Conservation (phyloP, 1,284 basidiomycete genomes). For the Takashimella tepidaria region DNA sequence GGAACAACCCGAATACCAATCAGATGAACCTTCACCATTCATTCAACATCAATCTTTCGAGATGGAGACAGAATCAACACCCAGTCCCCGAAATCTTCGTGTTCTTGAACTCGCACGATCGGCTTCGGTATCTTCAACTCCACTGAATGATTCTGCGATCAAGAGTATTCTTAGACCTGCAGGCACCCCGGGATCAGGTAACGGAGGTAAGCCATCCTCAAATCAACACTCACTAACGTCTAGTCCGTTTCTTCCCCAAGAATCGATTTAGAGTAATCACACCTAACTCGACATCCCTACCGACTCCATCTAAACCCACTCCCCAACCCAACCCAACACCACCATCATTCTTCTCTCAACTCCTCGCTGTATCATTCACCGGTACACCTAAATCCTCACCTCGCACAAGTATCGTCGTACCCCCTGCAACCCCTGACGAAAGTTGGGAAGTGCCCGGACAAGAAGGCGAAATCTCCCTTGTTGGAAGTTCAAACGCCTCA, state of each 20-base stretch:
- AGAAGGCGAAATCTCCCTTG: slow-evolving; percentile 36
- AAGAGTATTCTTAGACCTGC: slow-evolving; percentile 30
- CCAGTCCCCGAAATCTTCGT: background rate
- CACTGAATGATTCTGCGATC: slow-evolving; percentile 8
- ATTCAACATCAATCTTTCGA: too few species aligned
- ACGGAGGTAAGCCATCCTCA: slow-evolving; percentile 39
- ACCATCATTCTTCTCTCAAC: slow-evolving; percentile 32
- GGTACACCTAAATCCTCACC: slow-evolving; percentile 23
- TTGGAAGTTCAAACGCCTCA: slow-evolving; percentile 24
- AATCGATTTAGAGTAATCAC: slow-evolving; percentile 40
- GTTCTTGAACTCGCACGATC: background rate
- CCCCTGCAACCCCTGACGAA: slow-evolving; percentile 16
- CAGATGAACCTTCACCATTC: too few species aligned
- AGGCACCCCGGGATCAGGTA: slow-evolving; percentile 39
- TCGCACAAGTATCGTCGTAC: slow-evolving; percentile 1
- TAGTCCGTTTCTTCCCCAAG: slow-evolving; percentile 42
- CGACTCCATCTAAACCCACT: slow-evolving; percentile 1
- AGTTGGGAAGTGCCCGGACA: slow-evolving; percentile 38
- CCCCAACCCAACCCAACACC: slow-evolving; percentile 12
- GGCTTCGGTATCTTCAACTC: background rate
- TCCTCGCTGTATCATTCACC: slow-evolving; percentile 28
- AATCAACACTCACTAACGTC: too few species aligned
- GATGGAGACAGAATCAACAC: background rate
- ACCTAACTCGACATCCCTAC: slow-evolving; percentile 21
- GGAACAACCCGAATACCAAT: background rate